These are phyloP conservation scores for Imleria badia DNA, from an alignment of 768 basidiomycete species.

Conservation along the genomic window DNA sequence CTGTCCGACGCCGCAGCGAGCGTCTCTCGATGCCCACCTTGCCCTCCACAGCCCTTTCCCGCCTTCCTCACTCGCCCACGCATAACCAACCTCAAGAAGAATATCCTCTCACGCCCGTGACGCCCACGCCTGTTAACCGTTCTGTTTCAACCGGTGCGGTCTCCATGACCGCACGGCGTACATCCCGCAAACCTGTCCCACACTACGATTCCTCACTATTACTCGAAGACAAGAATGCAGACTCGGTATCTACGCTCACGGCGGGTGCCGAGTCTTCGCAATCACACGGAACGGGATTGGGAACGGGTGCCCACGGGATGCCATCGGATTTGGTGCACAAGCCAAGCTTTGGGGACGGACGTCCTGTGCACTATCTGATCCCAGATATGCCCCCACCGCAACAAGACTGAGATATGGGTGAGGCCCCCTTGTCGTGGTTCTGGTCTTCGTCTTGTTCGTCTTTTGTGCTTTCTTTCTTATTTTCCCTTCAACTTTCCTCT, in stretches of 20 bases:
- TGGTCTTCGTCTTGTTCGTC: not conserved
- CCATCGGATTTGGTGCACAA: conserved; percentile 37
- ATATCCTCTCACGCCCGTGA: conserved; percentile 28
- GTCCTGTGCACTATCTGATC: conserved; percentile 56
- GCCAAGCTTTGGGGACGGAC: conserved; percentile 45
- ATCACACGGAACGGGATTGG: conserved; percentile 25
- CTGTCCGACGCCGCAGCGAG: conserved; percentile 24
- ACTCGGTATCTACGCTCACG: conserved; percentile 23
- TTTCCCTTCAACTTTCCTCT: not conserved
- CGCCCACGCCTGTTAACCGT: conserved; percentile 23
- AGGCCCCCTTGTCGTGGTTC: not conserved
- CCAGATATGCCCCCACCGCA: conserved; percentile 52
- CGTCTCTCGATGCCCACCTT: conserved; percentile 31
- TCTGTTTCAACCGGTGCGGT: conserved; percentile 29
- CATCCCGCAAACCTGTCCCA: conserved; percentile 58
- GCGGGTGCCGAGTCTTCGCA: conserved; percentile 27
- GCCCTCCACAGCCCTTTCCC: conserved; percentile 17
- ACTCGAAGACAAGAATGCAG: conserved; percentile 19
- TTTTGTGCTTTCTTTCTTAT: not conserved
- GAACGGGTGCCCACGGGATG: conserved; percentile 4
- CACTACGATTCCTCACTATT: conserved; percentile 41
- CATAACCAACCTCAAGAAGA: conserved; percentile 26
- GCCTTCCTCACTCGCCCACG: conserved; percentile 15
- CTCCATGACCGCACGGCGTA: conserved; percentile 28
- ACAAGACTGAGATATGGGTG: conserved; percentile 23